These are phyloP conservation scores for Phytophthora hibernalis DNA, from an alignment of 352 stramenopile species.

Conservation along the genomic window DNA sequence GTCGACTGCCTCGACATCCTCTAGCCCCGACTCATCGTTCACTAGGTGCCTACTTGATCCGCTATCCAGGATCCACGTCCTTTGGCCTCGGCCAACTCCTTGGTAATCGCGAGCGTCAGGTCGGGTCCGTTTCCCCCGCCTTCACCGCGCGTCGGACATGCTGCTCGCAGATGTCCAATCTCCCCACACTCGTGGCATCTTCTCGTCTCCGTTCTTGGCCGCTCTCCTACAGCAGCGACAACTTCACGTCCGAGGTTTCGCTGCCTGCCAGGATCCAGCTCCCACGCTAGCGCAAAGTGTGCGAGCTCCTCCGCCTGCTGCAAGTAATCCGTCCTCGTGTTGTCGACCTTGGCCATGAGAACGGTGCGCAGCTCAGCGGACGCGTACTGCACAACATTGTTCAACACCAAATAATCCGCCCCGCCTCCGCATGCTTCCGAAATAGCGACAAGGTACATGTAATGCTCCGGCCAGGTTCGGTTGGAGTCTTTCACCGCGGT, in stretches of 20 bases:
- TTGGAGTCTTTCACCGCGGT: not conserved
- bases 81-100: too few relatives aligned
- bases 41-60: not conserved
- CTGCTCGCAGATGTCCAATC: not conserved
- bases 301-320: too few relatives aligned
- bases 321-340: not conserved
- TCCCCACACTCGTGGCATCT: not conserved
- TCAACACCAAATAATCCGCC: not conserved
- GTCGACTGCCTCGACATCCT: not conserved
- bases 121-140: too few relatives aligned
- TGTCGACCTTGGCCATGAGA: constrained; percentile 4
- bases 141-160: too few relatives aligned
- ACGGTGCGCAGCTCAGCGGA: constrained; percentile 4
- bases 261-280: too few relatives aligned
- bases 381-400: constrained; percentile 15
- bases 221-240: not conserved
- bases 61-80: not conserved
- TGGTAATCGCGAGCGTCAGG: too few relatives aligned
- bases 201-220: not conserved
- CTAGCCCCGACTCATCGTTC: not conserved
- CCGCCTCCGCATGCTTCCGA: not conserved
- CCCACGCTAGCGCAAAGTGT: not conserved
- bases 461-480: constrained; percentile 5
- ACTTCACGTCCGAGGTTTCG: not conserved
- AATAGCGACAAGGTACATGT: not conserved